Evolutionary conservation across 108 stramenopile genomes (phyloP).

Genomic region (Skeletonema menzelii): DNA sequence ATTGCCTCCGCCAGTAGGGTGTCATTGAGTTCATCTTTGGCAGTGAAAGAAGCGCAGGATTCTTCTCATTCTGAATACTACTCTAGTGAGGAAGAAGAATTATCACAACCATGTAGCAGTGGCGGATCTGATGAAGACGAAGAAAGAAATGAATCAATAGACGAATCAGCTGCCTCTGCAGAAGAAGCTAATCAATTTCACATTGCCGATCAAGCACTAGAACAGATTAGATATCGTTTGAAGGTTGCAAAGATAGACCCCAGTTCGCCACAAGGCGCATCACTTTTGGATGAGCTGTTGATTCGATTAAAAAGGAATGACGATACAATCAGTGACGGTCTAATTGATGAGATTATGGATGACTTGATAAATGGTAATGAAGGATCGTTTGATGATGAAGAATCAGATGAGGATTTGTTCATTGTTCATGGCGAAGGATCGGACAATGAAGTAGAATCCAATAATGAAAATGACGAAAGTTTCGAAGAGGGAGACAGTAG

Average conservation of each 20-base stretch:
- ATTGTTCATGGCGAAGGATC: background rate
- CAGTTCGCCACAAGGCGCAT: constrained; percentile 27
- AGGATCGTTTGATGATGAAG: background rate
- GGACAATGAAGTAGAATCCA: background rate
- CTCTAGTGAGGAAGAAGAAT: background rate
- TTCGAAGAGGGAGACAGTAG: background rate
- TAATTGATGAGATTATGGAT: constrained; percentile 32
- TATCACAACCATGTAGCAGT: background rate
- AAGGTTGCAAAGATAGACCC: constrained; percentile 37
- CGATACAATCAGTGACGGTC: constrained; percentile 7
- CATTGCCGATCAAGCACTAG: constrained; percentile 33
- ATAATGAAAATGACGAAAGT: background rate
- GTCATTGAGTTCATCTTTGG: background rate
- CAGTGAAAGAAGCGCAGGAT: background rate
- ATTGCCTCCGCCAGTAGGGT: constrained; percentile 1
- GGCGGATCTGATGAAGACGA: background rate
- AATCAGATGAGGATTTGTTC: background rate
- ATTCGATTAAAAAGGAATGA: constrained; percentile 18
- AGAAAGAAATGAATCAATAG: constrained; percentile 3
- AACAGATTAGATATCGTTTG: constrained; percentile 40
- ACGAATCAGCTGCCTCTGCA: background rate
- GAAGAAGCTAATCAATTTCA: constrained; percentile 21
- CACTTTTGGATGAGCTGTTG: constrained; percentile 33
- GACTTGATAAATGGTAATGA: background rate
- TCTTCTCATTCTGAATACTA: background rate